Conservation (phyloP, 2,329 filamentous ascomycete species). For the Aspergillus ruber region DNA sequence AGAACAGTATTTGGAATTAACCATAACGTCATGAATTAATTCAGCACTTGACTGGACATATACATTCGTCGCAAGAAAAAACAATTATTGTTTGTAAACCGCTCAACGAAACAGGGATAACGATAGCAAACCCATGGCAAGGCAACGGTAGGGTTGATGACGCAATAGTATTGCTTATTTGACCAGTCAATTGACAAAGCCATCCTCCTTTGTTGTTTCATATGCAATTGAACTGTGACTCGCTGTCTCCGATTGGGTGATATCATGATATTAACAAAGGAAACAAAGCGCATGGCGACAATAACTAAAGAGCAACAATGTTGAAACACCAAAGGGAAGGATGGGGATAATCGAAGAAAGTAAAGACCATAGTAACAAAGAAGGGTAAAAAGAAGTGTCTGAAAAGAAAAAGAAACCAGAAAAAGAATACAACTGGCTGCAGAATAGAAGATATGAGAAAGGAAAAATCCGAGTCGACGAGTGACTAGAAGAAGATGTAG, state of each 20-base stretch:
- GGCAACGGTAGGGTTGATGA: too few species aligned
- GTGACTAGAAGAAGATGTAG: slow-evolving; percentile 83
- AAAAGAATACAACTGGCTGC: slow-evolving; percentile 15
- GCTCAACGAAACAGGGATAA: too few species aligned
- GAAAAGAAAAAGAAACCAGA: slow-evolving; percentile 9
- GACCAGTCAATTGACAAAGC: background rate
- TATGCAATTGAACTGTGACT: slow-evolving; percentile 1
- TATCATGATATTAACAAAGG: slow-evolving; percentile 10
- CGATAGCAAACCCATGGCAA: too few species aligned
- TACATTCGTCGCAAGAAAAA: too few species aligned
- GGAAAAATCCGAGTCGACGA: slow-evolving; percentile 10
- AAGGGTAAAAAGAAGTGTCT: slow-evolving; percentile 19
- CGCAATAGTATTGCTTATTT: too few species aligned
- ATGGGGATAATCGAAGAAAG: slow-evolving; percentile 5
- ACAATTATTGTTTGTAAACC: too few species aligned
- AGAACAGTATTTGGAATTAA: too few species aligned
- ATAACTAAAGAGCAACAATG: slow-evolving; percentile 8
- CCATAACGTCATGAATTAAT: too few species aligned
- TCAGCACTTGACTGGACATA: too few species aligned
- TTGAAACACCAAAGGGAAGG: slow-evolving; percentile 10
- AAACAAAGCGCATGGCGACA: slow-evolving; percentile 6
- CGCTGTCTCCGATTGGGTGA: slow-evolving; percentile 12
- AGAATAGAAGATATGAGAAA: slow-evolving; percentile 16
- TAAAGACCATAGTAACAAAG: slow-evolving; percentile 20
- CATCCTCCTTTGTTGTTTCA: background rate